Percentiles rank a stretch among this genome's conserved stretches.
These are phyloP conservation scores for Cordyceps cateniannulata DNA, from an alignment of 2,329 filamentous ascomycete species.

Conservation along the genomic window DNA sequence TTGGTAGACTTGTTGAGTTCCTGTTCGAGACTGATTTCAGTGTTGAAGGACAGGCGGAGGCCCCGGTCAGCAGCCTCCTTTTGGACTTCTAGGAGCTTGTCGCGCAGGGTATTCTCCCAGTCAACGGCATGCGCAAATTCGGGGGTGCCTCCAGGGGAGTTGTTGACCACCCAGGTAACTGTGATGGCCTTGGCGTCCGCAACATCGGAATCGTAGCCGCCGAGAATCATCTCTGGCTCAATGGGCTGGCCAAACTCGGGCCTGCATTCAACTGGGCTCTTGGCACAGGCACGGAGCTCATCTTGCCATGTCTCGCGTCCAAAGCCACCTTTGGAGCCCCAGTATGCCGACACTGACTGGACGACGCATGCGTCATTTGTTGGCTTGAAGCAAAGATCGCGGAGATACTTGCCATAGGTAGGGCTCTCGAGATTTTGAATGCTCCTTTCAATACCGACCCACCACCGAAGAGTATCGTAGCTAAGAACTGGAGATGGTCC, in stretches of 20 bases:
- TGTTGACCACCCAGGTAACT: conserved; percentile 91
- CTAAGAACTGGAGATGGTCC: conserved; percentile 71
- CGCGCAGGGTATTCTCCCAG: conserved; percentile 77
- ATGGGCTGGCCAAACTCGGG: conserved; percentile 87
- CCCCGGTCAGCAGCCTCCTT: conserved; percentile 71
- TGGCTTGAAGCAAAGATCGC: conserved; percentile 92
- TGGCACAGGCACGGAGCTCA: conserved; percentile 65
- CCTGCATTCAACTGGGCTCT: conserved; percentile 76
- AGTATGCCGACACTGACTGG: conserved; percentile 89
- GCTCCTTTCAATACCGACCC: conserved; percentile 81
- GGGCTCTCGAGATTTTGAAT: conserved; percentile 66
- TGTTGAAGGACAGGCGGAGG: conserved; percentile 85
- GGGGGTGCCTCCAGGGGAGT: conserved; percentile 66
- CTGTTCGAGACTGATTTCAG: conserved; percentile 89
- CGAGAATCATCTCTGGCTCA: conserved; percentile 77
- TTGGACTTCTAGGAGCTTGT: conserved; percentile 69
- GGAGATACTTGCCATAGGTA: conserved; percentile 60
- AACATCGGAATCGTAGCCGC: conserved; percentile 66
- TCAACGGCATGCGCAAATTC: conserved; percentile 72
- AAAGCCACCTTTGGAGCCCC: conserved; percentile 50
- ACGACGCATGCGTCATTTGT: conserved; percentile 84
- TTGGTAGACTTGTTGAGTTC: conserved; percentile 98
- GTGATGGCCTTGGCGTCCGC: conserved; percentile 74
- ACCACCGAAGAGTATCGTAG: conserved; percentile 87
- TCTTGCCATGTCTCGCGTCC: conserved; percentile 58